Conservation (phyloP, 2,329 filamentous ascomycete genomes). For the Basipetospora chlamydospora region DNA sequence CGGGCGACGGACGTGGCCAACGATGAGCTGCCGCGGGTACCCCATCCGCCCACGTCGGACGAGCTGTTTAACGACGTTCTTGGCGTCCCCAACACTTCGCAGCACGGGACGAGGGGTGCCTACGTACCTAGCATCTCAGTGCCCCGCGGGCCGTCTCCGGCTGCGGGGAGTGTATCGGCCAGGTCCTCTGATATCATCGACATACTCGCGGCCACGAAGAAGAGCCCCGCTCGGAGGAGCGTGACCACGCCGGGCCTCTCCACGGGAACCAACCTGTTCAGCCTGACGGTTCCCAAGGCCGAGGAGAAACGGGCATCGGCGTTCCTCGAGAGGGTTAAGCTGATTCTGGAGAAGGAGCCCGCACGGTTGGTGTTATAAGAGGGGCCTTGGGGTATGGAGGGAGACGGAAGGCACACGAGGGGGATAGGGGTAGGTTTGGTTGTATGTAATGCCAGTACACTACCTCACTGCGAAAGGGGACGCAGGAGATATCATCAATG, state of each 20-base stretch:
- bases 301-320: slow-evolving; percentile 71
- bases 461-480: no score
- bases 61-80: slow-evolving; percentile 86
- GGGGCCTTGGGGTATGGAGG: neutral
- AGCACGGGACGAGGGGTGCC: slow-evolving; percentile 40
- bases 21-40: slow-evolving; percentile 60
- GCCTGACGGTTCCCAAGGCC: slow-evolving; percentile 58
- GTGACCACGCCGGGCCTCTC: slow-evolving; percentile 29
- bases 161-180: slow-evolving; percentile 16
- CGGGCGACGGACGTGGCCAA: slow-evolving; percentile 81
- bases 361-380: slow-evolving; percentile 44
- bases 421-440: no score
- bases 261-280: slow-evolving; percentile 61
- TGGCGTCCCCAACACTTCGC: slow-evolving; percentile 33
- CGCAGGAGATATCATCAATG: no score
- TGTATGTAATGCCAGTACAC: no score
- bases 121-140: slow-evolving; percentile 59
- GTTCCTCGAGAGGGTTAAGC: slow-evolving; percentile 79
- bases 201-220: slow-evolving; percentile 40
- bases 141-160: slow-evolving; percentile 31
- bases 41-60: slow-evolving; percentile 48
- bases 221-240: slow-evolving; percentile 12
- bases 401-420: no score
- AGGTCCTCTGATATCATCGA: slow-evolving; percentile 61
- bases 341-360: slow-evolving; percentile 66